Evolutionary conservation across 164 flowering plant genomes (phyloP).

Genomic region (Umbellularia californica): DNA sequence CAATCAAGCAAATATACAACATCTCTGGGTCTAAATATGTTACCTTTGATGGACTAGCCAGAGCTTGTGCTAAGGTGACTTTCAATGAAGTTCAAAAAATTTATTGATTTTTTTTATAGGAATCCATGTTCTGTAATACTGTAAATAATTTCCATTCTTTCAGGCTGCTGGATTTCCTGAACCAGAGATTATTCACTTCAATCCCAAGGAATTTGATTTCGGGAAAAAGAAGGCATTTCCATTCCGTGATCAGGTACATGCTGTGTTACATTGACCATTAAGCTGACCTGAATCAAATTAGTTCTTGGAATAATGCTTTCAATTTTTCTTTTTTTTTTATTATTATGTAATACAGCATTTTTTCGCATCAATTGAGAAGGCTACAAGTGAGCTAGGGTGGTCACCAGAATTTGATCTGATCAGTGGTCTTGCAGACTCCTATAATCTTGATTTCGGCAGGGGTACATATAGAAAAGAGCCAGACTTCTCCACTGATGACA

Average conservation of each 20-base stretch:
- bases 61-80: slow-evolving; percentile 90
- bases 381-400: slow-evolving; percentile 79
- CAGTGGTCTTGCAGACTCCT: slow-evolving; percentile 82
- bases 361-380: slow-evolving; percentile 93
- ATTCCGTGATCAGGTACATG: slow-evolving; percentile 81
- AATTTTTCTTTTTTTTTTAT: background rate
- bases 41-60: slow-evolving; percentile 91
- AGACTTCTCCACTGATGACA: slow-evolving; percentile 85
- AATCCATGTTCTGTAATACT: background rate
- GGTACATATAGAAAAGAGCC: slow-evolving; percentile 92
- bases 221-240: slow-evolving; percentile 98
- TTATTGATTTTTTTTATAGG: background rate
- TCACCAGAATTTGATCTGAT: slow-evolving; percentile 74
- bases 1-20: slow-evolving; percentile 85
- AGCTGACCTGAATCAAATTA: background rate
- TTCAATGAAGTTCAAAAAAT: background rate
- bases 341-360: slow-evolving; percentile 65
- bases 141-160: background rate
- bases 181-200: slow-evolving; percentile 84
- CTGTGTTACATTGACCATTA: background rate
- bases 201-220: slow-evolving; percentile 89
- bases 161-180: slow-evolving; percentile 99
- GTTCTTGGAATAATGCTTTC: background rate
- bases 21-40: slow-evolving; percentile 93
- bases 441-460: slow-evolving; percentile 84